phyloP scores from a whole-genome alignment of 306 rosid genomes.

The Vachellia pachyceras region DNA sequence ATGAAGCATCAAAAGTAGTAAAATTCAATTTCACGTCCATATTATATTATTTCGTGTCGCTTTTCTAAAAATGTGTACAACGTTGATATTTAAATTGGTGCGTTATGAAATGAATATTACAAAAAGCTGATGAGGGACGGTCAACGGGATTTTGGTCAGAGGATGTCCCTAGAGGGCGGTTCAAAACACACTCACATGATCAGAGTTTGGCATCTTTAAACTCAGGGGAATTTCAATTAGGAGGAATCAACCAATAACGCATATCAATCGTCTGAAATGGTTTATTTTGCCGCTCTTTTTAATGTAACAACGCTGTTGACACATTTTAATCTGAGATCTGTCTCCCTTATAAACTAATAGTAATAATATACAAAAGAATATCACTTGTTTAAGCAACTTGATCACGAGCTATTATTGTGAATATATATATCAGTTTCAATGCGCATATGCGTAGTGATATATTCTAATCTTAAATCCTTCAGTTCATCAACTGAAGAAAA shows the following conservation, averaged over 20 bases:
- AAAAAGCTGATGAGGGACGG: background rate
- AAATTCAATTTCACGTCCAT: background rate
- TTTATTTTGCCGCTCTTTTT: background rate
- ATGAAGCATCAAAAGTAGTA: background rate
- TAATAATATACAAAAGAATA: too few species aligned
- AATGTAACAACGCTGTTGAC: background rate
- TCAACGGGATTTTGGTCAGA: background rate
- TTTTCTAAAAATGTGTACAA: background rate
- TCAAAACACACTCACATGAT: constrained; percentile 1
- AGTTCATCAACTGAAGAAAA: too few species aligned
- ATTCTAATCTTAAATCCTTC: too few species aligned
- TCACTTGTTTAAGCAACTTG: too few species aligned
- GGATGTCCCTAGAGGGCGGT: background rate
- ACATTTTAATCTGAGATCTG: background rate
- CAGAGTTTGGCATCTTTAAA: constrained; percentile 14
- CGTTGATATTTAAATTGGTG: background rate
- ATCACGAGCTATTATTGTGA: too few species aligned
- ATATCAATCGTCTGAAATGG: background rate
- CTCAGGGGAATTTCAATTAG: background rate
- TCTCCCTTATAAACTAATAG: too few species aligned
- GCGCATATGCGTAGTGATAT: too few species aligned
- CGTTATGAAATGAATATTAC: background rate
- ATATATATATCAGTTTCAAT: too few species aligned
- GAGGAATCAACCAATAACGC: background rate
- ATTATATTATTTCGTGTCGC: background rate